phyloP scores from a whole-genome alignment of 768 basidiomycete species.

The Dentipellis sp. region DNA sequence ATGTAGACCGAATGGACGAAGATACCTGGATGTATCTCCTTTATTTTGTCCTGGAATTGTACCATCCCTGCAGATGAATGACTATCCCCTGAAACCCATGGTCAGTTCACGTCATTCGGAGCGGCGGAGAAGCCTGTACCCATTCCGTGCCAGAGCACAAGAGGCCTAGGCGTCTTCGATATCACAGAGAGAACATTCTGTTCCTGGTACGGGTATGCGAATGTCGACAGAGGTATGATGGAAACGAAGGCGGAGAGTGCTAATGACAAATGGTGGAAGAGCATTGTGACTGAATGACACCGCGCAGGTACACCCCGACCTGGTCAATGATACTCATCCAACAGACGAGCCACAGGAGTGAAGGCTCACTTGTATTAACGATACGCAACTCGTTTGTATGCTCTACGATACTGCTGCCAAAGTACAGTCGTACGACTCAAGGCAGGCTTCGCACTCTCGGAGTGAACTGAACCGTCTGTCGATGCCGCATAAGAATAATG shows the following conservation, averaged over 20 bases:
- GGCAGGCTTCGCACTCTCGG: too few species aligned
- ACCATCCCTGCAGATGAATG: slow-evolving; percentile 67
- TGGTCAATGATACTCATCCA: too few species aligned
- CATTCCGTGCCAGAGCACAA: not conserved
- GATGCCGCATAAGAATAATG: too few species aligned
- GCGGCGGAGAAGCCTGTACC: not conserved
- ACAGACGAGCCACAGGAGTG: too few species aligned
- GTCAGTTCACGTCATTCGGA: not conserved
- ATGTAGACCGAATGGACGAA: slow-evolving; percentile 72
- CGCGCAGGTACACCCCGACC: too few species aligned
- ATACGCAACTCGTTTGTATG: too few species aligned
- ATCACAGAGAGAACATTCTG: not conserved
- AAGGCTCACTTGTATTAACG: too few species aligned
- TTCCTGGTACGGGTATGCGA: not conserved
- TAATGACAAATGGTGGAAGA: not conserved
- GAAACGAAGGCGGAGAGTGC: not conserved
- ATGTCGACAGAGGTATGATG: not conserved
- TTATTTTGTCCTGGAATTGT: slow-evolving; percentile 48
- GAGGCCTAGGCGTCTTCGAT: not conserved
- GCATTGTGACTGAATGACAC: not conserved
- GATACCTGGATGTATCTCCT: slow-evolving; percentile 61
- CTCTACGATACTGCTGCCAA: too few species aligned
- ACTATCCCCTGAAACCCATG: slow-evolving; percentile 47
- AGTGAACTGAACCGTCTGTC: too few species aligned
- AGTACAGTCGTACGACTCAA: too few species aligned